Evolutionary conservation across 208 protist species (phyloP).

Genomic region (Wallacemonas sp.): DNA sequence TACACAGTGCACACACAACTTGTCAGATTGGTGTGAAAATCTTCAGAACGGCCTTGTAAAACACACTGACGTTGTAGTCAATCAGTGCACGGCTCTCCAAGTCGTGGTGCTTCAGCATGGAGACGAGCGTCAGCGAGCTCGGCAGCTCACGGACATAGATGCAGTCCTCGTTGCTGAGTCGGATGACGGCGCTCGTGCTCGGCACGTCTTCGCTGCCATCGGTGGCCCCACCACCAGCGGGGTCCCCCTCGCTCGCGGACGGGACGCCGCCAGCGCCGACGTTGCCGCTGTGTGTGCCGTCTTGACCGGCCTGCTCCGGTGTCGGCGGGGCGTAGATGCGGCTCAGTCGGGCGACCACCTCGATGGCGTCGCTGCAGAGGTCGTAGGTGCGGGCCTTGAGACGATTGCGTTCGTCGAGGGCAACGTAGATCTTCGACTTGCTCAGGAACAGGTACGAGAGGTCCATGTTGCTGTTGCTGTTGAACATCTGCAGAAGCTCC

Average conservation of each 20-base stretch:
- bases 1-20: too few species aligned
- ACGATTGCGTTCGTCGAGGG: conserved; percentile 80
- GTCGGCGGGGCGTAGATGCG: conserved; percentile 49
- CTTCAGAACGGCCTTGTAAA: conserved; percentile 69
- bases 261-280: too few species aligned
- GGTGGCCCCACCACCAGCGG: too few species aligned
- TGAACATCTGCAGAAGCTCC: conserved; percentile 85
- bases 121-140: conserved; percentile 79
- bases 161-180: conserved; percentile 64
- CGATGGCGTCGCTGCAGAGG: conserved; percentile 87
- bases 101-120: conserved; percentile 83
- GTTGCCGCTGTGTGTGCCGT: too few species aligned
- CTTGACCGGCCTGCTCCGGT: background rate
- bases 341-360: conserved; percentile 78
- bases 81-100: conserved; percentile 75
- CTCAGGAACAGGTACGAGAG: conserved; percentile 88
- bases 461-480: conserved; percentile 87
- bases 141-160: conserved; percentile 89
- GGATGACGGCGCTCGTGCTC: conserved; percentile 42
- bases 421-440: conserved; percentile 86
- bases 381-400: conserved; percentile 82
- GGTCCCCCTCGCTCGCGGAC: too few species aligned
- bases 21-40: conserved; percentile 74
- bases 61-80: conserved; percentile 84
- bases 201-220: conserved; percentile 11